These are phyloP conservation scores for Chionographis japonica DNA, from an alignment of 106 monocot genomes.

Conservation along the genomic window DNA sequence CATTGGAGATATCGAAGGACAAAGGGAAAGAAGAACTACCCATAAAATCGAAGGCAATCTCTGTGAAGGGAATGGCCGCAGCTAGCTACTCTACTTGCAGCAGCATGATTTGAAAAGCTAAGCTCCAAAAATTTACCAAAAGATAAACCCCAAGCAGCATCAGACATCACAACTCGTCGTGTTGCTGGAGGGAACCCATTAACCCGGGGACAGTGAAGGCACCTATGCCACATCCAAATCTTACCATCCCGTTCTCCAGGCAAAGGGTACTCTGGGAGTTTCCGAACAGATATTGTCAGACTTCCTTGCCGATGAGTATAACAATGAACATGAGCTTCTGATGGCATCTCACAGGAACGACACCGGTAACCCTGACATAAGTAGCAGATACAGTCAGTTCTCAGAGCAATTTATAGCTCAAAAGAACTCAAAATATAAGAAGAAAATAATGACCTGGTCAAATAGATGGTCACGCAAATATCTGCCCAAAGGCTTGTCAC, in stretches of 20 bases:
- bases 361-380: constrained; percentile 61
- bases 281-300: constrained; percentile 79
- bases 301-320: constrained; percentile 92
- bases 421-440: constrained; percentile 6
- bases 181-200: constrained; percentile 70
- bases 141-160: constrained; percentile 94
- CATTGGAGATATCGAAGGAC: constrained; percentile 1
- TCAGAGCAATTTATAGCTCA: neutral
- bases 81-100: constrained; percentile 91
- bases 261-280: constrained; percentile 41
- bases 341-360: constrained; percentile 74
- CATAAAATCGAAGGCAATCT: constrained; percentile 93
- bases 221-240: constrained; percentile 99
- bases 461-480: constrained; percentile 84
- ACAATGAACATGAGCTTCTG: constrained; percentile 92
- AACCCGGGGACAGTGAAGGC: constrained; percentile 55
- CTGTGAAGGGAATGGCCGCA: constrained; percentile 96
- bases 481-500: constrained; percentile 86
- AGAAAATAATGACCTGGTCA: constrained; percentile 53
- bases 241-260: constrained; percentile 76
- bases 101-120: constrained; percentile 93
- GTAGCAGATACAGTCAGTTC: neutral
- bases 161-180: constrained; percentile 84
- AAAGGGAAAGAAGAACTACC: constrained; percentile 34
- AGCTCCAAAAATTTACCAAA: constrained; percentile 96